phyloP scores from a whole-genome alignment of 2,329 filamentous ascomycete species.

The Nemania serpens region DNA sequence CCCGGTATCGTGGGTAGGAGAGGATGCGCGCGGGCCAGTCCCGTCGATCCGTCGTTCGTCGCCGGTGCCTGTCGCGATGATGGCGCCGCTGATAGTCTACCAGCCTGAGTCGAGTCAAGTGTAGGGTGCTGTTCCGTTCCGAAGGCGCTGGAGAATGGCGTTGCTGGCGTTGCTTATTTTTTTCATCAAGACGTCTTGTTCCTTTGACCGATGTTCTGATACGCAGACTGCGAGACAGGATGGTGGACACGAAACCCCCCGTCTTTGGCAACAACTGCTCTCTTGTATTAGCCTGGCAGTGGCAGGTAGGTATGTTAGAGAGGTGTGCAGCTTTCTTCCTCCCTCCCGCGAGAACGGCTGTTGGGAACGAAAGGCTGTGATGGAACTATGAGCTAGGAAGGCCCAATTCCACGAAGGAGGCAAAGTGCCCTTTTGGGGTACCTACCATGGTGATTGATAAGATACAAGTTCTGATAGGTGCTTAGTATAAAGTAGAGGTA shows the following conservation, averaged over 20 bases:
- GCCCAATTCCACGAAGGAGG: too few relatives aligned
- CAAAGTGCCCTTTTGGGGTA: too few relatives aligned
- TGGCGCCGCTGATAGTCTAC: background rate
- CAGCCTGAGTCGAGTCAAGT: constrained; percentile 12
- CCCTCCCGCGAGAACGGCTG: too few relatives aligned
- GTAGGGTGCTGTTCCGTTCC: constrained; percentile 20
- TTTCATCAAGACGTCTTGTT: constrained; percentile 5
- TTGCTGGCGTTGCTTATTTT: constrained; percentile 25
- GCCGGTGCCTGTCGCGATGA: too few relatives aligned
- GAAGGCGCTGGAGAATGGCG: constrained; percentile 27
- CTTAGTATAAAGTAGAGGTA: too few relatives aligned
- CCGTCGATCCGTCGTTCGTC: constrained; percentile 12
- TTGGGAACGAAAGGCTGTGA: too few relatives aligned
- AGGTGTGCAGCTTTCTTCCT: background rate
- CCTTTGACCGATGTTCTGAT: constrained; percentile 33
- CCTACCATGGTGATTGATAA: too few relatives aligned
- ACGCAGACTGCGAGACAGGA: constrained; percentile 11
- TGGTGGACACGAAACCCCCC: too few relatives aligned
- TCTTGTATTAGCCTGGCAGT: too few relatives aligned
- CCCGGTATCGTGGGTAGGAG: constrained; percentile 15
- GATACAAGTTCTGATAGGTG: too few relatives aligned
- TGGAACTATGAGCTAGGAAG: too few relatives aligned
- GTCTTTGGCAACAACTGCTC: constrained; percentile 17
- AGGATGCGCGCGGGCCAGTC: constrained; percentile 23
- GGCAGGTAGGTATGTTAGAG: background rate